phyloP scores from a whole-genome alignment of 73 alveolate genomes.

The Tetrahymena thermophila region DNA sequence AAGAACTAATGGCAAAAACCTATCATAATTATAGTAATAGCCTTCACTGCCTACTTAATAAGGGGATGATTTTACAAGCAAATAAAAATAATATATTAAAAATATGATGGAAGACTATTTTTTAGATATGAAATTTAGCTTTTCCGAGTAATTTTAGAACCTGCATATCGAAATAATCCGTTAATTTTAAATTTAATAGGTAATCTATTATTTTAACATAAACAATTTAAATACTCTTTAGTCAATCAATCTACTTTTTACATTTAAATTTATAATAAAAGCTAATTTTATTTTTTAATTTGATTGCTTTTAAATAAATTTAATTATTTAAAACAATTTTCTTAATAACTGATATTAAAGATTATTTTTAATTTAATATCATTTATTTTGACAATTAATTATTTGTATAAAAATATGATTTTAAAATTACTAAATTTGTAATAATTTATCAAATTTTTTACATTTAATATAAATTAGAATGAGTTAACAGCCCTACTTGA shows the following conservation, averaged over 20 bases:
- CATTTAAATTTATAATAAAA: too few relatives aligned
- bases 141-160: not conserved
- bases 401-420: too few relatives aligned
- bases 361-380: too few relatives aligned
- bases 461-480: not conserved
- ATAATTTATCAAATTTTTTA: too few relatives aligned
- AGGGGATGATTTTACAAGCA: not conserved
- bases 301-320: too few relatives aligned
- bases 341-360: too few relatives aligned
- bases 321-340: too few relatives aligned
- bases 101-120: not conserved
- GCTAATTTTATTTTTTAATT: too few relatives aligned
- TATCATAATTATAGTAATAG: not conserved
- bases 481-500: not conserved
- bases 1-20: not conserved
- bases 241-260: too few relatives aligned
- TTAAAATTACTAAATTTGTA: too few relatives aligned
- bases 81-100: not conserved
- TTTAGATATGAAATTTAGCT: not conserved
- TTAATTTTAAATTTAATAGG: not conserved
- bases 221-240: too few relatives aligned
- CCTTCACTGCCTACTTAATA: not conserved
- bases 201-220: not conserved
- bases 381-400: too few relatives aligned
- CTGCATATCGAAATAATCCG: not conserved